Conservation (phyloP, 805 yeast species). For the Ogataea methanolica region DNA sequence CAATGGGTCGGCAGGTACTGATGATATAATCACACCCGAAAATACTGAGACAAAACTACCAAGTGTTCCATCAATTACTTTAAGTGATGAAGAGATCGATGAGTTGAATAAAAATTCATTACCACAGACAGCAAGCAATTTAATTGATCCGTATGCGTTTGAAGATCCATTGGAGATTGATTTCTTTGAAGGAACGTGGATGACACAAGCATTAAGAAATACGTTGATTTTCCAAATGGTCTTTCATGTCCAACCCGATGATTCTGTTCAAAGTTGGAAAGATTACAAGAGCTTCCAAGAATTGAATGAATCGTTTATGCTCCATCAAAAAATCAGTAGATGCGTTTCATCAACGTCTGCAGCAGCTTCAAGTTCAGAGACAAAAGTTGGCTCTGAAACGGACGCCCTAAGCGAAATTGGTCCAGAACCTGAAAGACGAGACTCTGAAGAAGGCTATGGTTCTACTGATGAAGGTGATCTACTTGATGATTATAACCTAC, state of each 20-base stretch:
- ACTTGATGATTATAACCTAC: slow-evolving; percentile 1
- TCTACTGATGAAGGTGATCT: slow-evolving; percentile 2
- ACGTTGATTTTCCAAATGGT: slow-evolving; percentile 77
- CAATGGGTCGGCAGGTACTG: slow-evolving; percentile 8
- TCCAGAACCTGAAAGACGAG: background rate
- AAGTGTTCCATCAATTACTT: slow-evolving; percentile 28
- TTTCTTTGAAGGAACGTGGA: slow-evolving; percentile 85
- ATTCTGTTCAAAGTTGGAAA: slow-evolving; percentile 82
- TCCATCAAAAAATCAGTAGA: slow-evolving; percentile 17
- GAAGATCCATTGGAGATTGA: slow-evolving; percentile 81
- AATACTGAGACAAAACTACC: slow-evolving; percentile 31
- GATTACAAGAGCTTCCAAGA: slow-evolving; percentile 74
- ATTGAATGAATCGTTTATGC: slow-evolving; percentile 51
- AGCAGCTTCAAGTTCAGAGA: background rate
- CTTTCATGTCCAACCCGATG: slow-evolving; percentile 94
- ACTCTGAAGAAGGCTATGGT: background rate
- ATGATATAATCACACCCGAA: slow-evolving; percentile 6
- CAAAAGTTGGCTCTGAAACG: background rate
- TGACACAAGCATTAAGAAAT: slow-evolving; percentile 74
- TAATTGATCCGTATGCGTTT: slow-evolving; percentile 84
- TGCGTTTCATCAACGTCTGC: slow-evolving; percentile 3
- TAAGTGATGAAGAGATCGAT: slow-evolving; percentile 39
- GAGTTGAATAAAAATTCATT: slow-evolving; percentile 31
- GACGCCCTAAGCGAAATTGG: background rate
- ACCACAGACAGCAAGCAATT: slow-evolving; percentile 35